Evolutionary conservation across 148 eudicot species (phyloP), one percentile per base, ranked within the genome.

Genomic region (Persicaria tinctoria): DNA sequence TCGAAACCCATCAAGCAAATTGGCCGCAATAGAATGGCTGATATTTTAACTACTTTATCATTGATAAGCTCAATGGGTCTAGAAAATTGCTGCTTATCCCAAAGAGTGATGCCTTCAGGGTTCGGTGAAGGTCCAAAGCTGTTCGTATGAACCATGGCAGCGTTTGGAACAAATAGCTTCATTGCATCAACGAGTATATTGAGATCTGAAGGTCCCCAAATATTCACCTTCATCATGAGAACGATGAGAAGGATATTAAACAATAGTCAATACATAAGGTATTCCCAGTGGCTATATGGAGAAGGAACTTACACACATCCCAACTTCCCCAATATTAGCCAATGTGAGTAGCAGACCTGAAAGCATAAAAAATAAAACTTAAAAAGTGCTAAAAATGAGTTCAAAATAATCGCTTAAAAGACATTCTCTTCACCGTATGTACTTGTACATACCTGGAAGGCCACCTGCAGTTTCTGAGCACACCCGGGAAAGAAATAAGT

Each of bases 381-480:
- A 63, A 2, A 2, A 57, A 38, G 9, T 8, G 46, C 18, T 5
- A 13, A 66, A 41, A 38, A 5, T 4, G 46, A 64, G 70, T 32
- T 64, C 3, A 38, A 44, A 41, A 41, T 64, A 64, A 38, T 60
- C 44, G 23, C 70, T 12, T 13, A 41, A 66, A 66, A 38, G 70
- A 13, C 8, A 66, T 13, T 66, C 41, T 13, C n/a, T 71, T 71
- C 23, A 1, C 16, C 50, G 32, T 3, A 70, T 70, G 51, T 70
- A 48, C 50, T 11, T n/a, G 72, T 69, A 46, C 74, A 48, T 76
- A 95, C 97, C 98, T 86, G 97, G 98, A 69, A 95, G 88, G 60
- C 98, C 98, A 68, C 97, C 93, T 2, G 98, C 98, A 73, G 97
- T 92, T 84, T 95, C 98, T 59, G 98, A 89, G 84, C 96, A 90